Evolutionary conservation across 1,139 yeast species (phyloP), one percentile per base, ranked within the genome.

Genomic region (Yarrowia galli): DNA sequence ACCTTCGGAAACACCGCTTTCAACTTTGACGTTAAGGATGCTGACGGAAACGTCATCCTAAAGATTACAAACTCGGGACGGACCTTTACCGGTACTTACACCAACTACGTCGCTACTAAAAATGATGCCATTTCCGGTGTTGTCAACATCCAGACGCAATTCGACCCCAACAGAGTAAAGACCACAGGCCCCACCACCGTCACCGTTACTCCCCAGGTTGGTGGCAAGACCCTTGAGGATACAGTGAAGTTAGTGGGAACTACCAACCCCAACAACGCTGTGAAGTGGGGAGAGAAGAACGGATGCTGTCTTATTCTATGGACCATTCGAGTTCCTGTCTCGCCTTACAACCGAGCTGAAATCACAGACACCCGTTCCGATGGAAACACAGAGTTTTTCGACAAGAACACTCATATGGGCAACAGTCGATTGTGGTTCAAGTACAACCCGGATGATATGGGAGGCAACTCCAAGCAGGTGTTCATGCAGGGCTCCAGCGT

Each of bases 1-100:
- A 32, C 40, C 0, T 42, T 58, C 15, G 42, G 42, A 8, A 3
- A 4, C 38, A 58, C 25, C 28, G 4, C 2, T 28, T 58, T 43
- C 51, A 43, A 58, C 64, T 58, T 58, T 18, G 51, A 58, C 5
- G 51, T 58, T 28, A 58, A 25, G 51, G 64, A 58, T 16, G 32
- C 51, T 2, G 28, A 58, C 22, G 51, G 51, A 10, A 42, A 58
- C 38, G 48, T 42, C 40, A 58, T 58, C 15, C 32, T 58, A 16
- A 42, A 32, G 22, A 43, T 58, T 38, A 58, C 48, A 2, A 58
- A 58, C 51, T 3, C 1, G 20, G 64, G 64, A 12, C 15, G 6
- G n/a, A 20, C 40, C 28, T 58, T 58, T n/a, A 43, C 51, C 10
- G 64, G 51, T 13, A 43, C 51, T 5, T 58, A 58, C 40, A 43